Conservation (phyloP, 805 yeast species). For the Sugiyamaella floridensis region DNA sequence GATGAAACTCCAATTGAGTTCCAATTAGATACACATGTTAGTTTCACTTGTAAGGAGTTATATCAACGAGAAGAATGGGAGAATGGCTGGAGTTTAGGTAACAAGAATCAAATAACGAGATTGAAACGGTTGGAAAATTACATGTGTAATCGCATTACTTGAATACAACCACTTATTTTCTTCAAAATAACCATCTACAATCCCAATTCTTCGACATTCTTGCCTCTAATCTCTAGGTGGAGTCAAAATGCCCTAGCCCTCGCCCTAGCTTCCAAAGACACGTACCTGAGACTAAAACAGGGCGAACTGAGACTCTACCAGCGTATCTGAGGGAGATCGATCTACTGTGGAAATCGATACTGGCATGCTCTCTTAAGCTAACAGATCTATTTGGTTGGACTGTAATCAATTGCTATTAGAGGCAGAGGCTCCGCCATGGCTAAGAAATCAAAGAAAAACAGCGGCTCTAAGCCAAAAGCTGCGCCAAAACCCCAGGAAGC, state of each 20-base stretch:
- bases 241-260: neutral
- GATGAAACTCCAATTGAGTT: neutral
- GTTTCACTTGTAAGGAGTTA: neutral
- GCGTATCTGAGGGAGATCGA: neutral
- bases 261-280: neutral
- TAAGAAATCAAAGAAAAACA: conserved; percentile 6
- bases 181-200: no score
- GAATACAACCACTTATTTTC: no score
- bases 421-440: conserved; percentile 3
- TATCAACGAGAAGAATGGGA: no score
- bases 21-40: neutral
- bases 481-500: neutral
- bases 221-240: no score
- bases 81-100: no score
- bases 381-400: neutral
- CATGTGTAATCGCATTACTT: no score
- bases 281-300: neutral
- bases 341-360: neutral
- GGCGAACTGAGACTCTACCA: no score
- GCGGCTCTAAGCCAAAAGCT: conserved; percentile 4
- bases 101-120: no score
- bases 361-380: neutral
- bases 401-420: neutral
- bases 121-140: no score
- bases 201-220: no score